Percentiles rank a stretch among this genome's conserved stretches.
Conservation (phyloP, 768 basidiomycete species). For the Tylopilus felleus region DNA sequence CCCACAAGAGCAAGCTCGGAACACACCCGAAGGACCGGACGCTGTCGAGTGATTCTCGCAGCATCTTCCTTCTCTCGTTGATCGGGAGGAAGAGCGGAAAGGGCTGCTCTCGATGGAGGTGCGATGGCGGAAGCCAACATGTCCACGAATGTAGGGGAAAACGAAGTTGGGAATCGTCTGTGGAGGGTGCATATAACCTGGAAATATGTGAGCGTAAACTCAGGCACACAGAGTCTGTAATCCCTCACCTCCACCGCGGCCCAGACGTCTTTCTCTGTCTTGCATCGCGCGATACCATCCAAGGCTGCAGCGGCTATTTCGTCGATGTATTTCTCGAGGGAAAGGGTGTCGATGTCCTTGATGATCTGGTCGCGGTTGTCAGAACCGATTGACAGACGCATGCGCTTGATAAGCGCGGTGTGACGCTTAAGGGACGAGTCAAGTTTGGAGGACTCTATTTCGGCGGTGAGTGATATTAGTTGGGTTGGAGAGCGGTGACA, state of each 20-base stretch:
- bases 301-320: constrained; percentile 86
- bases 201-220: not conserved
- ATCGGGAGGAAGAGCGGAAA: constrained; percentile 61
- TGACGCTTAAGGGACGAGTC: constrained; percentile 97
- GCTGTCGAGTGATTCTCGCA: constrained; percentile 71
- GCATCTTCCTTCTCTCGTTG: constrained; percentile 93
- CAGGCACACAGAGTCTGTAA: not conserved
- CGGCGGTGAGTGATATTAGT: constrained; percentile 6
- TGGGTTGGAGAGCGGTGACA: constrained; percentile 11
- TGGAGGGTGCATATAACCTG: constrained; percentile 90
- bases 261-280: constrained; percentile 90
- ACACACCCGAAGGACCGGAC: constrained; percentile 82
- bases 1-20: constrained; percentile 89
- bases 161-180: constrained; percentile 76
- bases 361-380: constrained; percentile 85
- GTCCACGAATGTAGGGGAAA: constrained; percentile 68
- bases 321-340: constrained; percentile 93
- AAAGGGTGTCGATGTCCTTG: constrained; percentile 87
- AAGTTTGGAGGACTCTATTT: constrained; percentile 65
- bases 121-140: constrained; percentile 55
- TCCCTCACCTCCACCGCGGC: constrained; percentile 81
- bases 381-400: constrained; percentile 78
- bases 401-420: constrained; percentile 91
- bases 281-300: constrained; percentile 84
- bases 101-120: constrained; percentile 53